Percentiles rank a stretch among this genome's conserved stretches.
These are phyloP conservation scores for Acer yangbiense DNA, from an alignment of 345 rosid species.

Conservation along the genomic window DNA sequence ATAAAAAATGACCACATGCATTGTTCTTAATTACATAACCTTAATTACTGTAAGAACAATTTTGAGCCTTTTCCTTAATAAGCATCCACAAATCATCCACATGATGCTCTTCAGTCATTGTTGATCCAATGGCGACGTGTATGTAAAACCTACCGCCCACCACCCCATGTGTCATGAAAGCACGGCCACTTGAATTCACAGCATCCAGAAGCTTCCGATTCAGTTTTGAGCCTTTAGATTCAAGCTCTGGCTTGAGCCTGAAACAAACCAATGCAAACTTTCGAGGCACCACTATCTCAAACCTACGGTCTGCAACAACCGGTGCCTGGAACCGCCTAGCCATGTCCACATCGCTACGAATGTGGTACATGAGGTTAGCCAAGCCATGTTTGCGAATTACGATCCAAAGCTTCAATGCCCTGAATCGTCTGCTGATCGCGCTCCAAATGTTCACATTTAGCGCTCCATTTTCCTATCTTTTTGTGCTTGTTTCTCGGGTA, in stretches of 20 bases:
- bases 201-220: conserved; percentile 19
- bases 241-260: conserved; percentile 20
- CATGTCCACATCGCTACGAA: conserved; percentile 27
- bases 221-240: neutral
- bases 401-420: conserved; percentile 40
- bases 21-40: too few relatives aligned
- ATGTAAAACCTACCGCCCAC: conserved; percentile 19
- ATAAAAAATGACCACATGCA: too few relatives aligned
- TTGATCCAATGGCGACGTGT: conserved; percentile 27
- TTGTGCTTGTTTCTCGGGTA: too few relatives aligned
- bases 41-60: too few relatives aligned
- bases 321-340: conserved; percentile 35
- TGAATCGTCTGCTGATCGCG: conserved; percentile 36
- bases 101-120: conserved; percentile 28
- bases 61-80: conserved; percentile 25
- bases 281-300: conserved; percentile 31
- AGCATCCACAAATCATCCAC: conserved; percentile 34
- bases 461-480: too few relatives aligned
- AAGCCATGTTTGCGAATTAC: conserved; percentile 37
- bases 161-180: conserved; percentile 34
- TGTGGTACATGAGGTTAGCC: conserved; percentile 22
- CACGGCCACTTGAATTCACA: conserved; percentile 29
- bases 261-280: conserved; percentile 45
- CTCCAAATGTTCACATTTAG: too few relatives aligned
- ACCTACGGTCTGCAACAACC: conserved; percentile 24